phyloP scores from a whole-genome alignment of 164 flowering plant species.

The Berberis vulgaris region DNA sequence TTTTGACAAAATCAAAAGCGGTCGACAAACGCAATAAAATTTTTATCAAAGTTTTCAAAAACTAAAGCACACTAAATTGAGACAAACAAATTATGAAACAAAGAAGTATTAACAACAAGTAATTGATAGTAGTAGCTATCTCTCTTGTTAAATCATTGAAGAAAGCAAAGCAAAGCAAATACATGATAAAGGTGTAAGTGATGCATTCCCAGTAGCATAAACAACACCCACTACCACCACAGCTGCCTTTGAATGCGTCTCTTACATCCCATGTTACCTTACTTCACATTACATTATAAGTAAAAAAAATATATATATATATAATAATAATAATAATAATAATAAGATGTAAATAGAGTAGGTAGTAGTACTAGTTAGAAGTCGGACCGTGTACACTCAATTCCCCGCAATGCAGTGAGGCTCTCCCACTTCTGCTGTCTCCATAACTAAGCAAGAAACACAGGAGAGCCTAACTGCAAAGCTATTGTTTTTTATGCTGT shows the following conservation, averaged over 20 bases:
- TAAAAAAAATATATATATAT: conserved; percentile 3
- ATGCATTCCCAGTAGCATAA: conserved; percentile 59
- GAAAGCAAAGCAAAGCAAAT: not conserved
- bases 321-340: not conserved
- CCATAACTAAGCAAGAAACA: conserved; percentile 18
- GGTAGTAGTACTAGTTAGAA: conserved; percentile 9
- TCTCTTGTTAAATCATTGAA: too few relatives aligned
- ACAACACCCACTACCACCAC: not conserved
- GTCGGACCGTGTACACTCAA: conserved; percentile 82
- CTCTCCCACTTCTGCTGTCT: conserved; percentile 48
- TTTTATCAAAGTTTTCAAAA: too few relatives aligned
- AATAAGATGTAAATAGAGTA: not conserved
- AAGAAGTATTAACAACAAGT: too few relatives aligned
- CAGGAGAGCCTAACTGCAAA: conserved; percentile 60
- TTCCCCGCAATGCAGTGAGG: conserved; percentile 74
- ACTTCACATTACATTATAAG: conserved; percentile 1
- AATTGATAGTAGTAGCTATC: too few relatives aligned
- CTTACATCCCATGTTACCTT: conserved; percentile 53
- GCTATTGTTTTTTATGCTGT: conserved; percentile 13
- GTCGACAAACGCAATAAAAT: too few relatives aligned
- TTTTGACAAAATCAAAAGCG: too few relatives aligned
- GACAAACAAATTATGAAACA: too few relatives aligned
- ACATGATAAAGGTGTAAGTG: conserved; percentile 51
- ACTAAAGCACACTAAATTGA: too few relatives aligned
- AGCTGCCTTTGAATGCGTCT: conserved; percentile 64